phyloP scores from a whole-genome alignment of 1,284 basidiomycete genomes.

The Butyriboletus appendiculatus region DNA sequence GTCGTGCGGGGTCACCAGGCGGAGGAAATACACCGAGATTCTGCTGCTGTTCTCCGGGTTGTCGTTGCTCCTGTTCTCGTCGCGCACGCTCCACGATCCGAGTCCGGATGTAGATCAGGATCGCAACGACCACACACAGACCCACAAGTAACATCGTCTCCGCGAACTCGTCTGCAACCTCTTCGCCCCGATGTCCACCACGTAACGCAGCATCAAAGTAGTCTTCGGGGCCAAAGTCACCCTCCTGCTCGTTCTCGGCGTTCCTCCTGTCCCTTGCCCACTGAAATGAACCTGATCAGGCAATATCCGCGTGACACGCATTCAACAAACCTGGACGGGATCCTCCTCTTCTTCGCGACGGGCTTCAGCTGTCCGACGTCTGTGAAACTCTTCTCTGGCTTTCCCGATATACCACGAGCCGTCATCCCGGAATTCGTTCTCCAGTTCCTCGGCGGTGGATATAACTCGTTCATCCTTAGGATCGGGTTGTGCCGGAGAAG shows the following conservation, averaged over 20 bases:
- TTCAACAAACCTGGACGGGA: conserved; percentile 56
- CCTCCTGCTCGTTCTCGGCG: conserved; percentile 69
- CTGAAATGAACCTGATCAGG: conserved; percentile 37
- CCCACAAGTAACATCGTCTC: conserved; percentile 73
- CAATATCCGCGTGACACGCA: background rate
- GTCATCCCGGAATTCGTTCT: conserved; percentile 45
- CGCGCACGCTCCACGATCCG: conserved; percentile 70
- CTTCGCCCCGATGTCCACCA: conserved; percentile 58
- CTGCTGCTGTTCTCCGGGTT: conserved; percentile 19
- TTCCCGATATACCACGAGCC: conserved; percentile 79
- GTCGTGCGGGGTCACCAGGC: conserved; percentile 60
- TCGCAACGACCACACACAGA: conserved; percentile 64
- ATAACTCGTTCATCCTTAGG: conserved; percentile 28
- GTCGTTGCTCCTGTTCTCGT: conserved; percentile 44
- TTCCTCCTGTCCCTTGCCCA: conserved; percentile 76
- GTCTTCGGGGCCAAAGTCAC: conserved; percentile 77
- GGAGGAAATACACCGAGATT: conserved; percentile 58
- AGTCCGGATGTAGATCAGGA: conserved; percentile 70
- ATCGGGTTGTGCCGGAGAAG: conserved; percentile 22
- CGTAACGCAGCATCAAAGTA: conserved; percentile 72
- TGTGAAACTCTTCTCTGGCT: conserved; percentile 71
- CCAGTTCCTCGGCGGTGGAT: conserved; percentile 19
- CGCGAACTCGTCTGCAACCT: conserved; percentile 60
- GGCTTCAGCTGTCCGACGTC: conserved; percentile 47
- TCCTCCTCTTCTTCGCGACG: conserved; percentile 60